phyloP scores from a whole-genome alignment of 768 basidiomycete species.

The Strobilomyces confusus region DNA sequence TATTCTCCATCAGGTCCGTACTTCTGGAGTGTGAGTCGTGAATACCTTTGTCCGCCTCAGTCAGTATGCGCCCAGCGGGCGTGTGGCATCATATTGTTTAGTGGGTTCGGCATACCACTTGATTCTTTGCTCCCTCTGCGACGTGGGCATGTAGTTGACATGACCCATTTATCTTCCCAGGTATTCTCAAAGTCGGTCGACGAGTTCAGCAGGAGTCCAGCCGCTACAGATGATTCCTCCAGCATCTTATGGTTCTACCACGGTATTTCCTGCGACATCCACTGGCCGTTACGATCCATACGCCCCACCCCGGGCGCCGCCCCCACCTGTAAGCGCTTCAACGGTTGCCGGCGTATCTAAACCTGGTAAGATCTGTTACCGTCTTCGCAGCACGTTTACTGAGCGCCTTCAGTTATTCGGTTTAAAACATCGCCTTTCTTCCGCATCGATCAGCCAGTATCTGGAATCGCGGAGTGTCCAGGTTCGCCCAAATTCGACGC shows the following conservation, averaged over 20 bases:
- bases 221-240: constrained; percentile 20
- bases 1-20: constrained; percentile 64
- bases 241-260: constrained; percentile 19
- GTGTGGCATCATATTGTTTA: constrained; percentile 7
- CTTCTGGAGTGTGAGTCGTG: constrained; percentile 58
- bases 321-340: constrained; percentile 37
- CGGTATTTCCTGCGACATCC: constrained; percentile 25
- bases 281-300: constrained; percentile 62
- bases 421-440: constrained; percentile 85
- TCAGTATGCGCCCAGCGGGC: constrained; percentile 8
- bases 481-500: constrained; percentile 40
- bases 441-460: constrained; percentile 60
- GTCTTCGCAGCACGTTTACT: constrained; percentile 4
- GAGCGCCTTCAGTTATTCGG: constrained; percentile 48
- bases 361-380: constrained; percentile 23
- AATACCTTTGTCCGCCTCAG: constrained; percentile 8
- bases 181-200: constrained; percentile 26
- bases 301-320: constrained; percentile 49
- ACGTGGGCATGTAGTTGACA: constrained; percentile 16
- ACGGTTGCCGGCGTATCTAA: constrained; percentile 27
- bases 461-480: constrained; percentile 69
- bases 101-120: constrained; percentile 7
- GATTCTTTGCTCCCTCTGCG: background rate
- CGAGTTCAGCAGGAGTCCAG: constrained; percentile 24
- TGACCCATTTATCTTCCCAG: constrained; percentile 14